Evolutionary conservation across 2,329 filamentous ascomycete species (phyloP).

Genomic region (Chrysosporium keratinophilum): DNA sequence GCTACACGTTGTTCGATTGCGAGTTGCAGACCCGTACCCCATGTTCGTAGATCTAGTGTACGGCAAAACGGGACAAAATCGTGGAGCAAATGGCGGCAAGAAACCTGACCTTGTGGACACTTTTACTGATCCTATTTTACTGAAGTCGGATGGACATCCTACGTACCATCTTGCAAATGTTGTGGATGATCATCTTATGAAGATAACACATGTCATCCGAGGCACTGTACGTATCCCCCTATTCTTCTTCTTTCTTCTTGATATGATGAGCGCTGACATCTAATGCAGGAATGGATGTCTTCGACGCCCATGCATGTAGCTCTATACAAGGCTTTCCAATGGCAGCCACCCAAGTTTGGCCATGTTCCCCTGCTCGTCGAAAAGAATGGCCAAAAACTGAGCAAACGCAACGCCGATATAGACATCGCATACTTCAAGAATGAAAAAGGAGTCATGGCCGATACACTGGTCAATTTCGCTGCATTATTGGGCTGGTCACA

Average conservation of each 20-base stretch:
- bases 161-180: constrained; percentile 98
- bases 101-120: constrained; percentile 36
- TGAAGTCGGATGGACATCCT: constrained; percentile 84
- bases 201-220: constrained; percentile 89
- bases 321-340: constrained; percentile 67
- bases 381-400: constrained; percentile 61
- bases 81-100: constrained; percentile 22
- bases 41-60: constrained; percentile 71
- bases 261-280: neutral
- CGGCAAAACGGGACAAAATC: constrained; percentile 48
- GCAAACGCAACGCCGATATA: constrained; percentile 68
- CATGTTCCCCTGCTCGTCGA: constrained; percentile 68
- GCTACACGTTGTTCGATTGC: constrained; percentile 66
- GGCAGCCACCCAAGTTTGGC: constrained; percentile 64
- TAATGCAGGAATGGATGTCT: constrained; percentile 73
- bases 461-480: constrained; percentile 67
- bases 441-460: constrained; percentile 50
- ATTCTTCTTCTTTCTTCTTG: neutral
- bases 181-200: constrained; percentile 89
- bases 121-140: constrained; percentile 72
- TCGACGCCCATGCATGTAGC: constrained; percentile 72
- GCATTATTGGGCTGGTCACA: constrained; percentile 78
- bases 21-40: constrained; percentile 51
- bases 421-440: constrained; percentile 50
- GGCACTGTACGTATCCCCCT: constrained; percentile 52